Conservation (phyloP, 352 stramenopile species). For the Phytophthora litchii region DNA sequence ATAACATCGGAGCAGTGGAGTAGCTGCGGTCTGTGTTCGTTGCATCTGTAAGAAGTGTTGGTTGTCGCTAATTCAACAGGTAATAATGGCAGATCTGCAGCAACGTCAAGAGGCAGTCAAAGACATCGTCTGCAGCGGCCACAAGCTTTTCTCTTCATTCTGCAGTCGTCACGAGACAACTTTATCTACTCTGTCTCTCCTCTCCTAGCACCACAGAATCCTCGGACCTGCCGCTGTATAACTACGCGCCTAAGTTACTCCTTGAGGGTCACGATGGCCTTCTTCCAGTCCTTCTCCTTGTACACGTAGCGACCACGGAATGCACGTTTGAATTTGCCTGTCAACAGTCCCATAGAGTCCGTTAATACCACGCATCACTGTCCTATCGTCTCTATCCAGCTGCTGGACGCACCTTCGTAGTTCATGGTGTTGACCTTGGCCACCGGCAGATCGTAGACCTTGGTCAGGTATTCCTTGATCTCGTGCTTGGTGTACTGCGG, state of each 20-base stretch:
- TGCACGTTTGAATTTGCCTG: slow-evolving; percentile 91
- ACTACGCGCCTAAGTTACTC: slow-evolving; percentile 49
- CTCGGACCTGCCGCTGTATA: not conserved
- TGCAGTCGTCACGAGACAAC: slow-evolving; percentile 11
- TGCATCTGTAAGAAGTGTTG: slow-evolving; percentile 15
- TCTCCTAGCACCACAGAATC: not conserved
- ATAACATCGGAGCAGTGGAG: slow-evolving; percentile 37
- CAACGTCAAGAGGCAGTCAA: not conserved
- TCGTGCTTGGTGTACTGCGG: slow-evolving; percentile 97
- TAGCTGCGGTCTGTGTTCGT: slow-evolving; percentile 29
- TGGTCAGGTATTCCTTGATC: slow-evolving; percentile 97
- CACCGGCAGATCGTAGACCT: slow-evolving; percentile 96
- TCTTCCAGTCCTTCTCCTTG: slow-evolving; percentile 94
- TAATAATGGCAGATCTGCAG: too few relatives aligned
- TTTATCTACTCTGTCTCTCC: slow-evolving; percentile 17
- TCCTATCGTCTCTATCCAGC: not conserved
- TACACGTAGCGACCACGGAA: slow-evolving; percentile 87
- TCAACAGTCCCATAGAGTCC: not conserved
- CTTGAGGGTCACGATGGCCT: slow-evolving; percentile 91
- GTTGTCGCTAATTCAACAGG: not conserved
- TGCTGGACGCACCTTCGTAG: slow-evolving; percentile 81
- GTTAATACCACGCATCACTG: not conserved
- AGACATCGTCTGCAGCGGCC: not conserved
- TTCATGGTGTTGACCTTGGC: slow-evolving; percentile 95
- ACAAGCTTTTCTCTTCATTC: slow-evolving; percentile 20